Conservation (phyloP, 2,329 filamentous ascomycete genomes). For the Penicillium palitans region DNA sequence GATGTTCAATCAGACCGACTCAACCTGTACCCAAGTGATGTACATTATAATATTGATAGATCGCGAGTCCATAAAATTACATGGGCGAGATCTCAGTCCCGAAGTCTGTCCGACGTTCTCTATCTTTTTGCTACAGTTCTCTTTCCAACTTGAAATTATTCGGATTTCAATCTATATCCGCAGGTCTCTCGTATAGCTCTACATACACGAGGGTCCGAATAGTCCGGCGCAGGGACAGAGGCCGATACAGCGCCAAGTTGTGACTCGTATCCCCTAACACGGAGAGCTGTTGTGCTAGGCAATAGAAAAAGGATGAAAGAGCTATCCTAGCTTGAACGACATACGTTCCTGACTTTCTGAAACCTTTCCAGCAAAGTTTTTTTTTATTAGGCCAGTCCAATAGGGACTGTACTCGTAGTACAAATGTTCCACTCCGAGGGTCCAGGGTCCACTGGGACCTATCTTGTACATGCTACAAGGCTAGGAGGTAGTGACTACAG, state of each 20-base stretch:
- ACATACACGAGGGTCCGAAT: constrained; percentile 1
- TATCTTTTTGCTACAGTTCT: background rate
- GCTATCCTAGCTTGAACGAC: background rate
- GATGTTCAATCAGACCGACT: background rate
- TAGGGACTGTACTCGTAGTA: background rate
- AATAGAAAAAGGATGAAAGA: background rate
- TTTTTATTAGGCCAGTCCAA: background rate
- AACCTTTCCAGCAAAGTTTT: background rate
- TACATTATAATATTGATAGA: background rate
- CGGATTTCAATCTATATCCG: background rate
- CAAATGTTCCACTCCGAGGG: background rate
- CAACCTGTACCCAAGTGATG: background rate
- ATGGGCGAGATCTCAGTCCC: background rate
- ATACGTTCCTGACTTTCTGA: background rate
- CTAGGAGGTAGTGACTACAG: background rate
- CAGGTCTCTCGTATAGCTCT: background rate
- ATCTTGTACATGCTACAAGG: background rate
- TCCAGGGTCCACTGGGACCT: constrained; percentile 4
- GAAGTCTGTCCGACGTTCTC: background rate
- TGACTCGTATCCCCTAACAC: background rate
- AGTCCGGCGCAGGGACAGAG: constrained; percentile 8
- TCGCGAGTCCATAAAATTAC: background rate
- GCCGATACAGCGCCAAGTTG: background rate
- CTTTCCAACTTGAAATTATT: background rate
- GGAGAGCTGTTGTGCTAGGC: background rate